Evolutionary conservation across 768 basidiomycete genomes (phyloP), one percentile per base, ranked within the genome.

Genomic region (Serendipita sp.): DNA sequence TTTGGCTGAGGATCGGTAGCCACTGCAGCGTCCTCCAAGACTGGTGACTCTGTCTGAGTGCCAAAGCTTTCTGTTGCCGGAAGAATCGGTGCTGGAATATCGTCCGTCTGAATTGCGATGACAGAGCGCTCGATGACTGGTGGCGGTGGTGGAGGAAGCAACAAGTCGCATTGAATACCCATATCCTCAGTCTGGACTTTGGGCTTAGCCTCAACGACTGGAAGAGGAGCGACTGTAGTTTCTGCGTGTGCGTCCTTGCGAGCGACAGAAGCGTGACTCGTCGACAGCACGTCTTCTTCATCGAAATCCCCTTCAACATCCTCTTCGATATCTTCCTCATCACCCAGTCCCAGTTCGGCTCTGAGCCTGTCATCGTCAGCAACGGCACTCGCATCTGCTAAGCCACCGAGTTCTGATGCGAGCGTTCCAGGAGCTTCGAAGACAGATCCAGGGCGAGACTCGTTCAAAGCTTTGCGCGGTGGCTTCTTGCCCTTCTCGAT

Each of bases 371-470:
- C 65, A 18, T 70, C 71, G 7, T 68, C 56, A 34, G 54, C 45
- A 36, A 64, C 63, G 44, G 64, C 63, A 16, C 44, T 45, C 8
- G 67, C 67, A 23, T 69, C 69, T 63, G 72, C 72, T 64, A 70
- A 76, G 47, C 69, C 66, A 56, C 90, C 71, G 47, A 74, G 74
- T 70, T 87, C 88, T 45, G 82, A 79, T 30, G 86, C 83, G 44
- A 89, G 79, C 5, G 85, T 82, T 69, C 86, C 86, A 0, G 88
- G 86, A 16, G 83, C 81, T 45, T 83, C 85, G 7, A 89, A 81
- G 35, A 90, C 75, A 0, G 85, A 88, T 28, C 83, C 76, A 15
- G 88, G 87, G 34, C 88, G 78, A 11, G 81, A 80, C 67, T 88
- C 83, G 41, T 62, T 35, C 68, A 84, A 83, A 75, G 44, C 79